Conservation (phyloP, 768 basidiomycete genomes). For the Hericium rajendrae region DNA sequence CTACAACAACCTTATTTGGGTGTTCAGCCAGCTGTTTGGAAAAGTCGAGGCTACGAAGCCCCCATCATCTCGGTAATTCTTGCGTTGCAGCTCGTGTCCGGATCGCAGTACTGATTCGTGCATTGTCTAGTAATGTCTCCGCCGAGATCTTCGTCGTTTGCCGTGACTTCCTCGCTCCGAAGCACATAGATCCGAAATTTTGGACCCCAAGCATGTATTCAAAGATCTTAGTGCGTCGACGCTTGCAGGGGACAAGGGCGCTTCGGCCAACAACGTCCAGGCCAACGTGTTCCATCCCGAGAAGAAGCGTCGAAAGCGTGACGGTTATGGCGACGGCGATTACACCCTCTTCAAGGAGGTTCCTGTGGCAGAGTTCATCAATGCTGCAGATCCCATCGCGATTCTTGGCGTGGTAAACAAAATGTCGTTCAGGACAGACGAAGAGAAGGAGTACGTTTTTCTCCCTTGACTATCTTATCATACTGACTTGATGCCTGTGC, state of each 20-base stretch:
- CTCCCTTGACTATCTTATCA: conserved; percentile 1
- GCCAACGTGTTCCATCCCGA: conserved; percentile 96
- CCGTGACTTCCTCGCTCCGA: conserved; percentile 88
- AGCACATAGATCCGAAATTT: conserved; percentile 96
- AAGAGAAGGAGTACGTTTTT: conserved; percentile 66
- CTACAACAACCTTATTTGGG: conserved; percentile 98
- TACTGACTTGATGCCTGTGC: background rate
- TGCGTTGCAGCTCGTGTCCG: background rate
- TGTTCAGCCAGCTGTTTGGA: conserved; percentile 91
- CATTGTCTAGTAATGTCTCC: conserved; percentile 74
- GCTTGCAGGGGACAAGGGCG: conserved; percentile 38
- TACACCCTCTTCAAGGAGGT: conserved; percentile 79
- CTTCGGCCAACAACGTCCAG: conserved; percentile 57
- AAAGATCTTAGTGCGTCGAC: conserved; percentile 64
- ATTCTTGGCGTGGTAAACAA: conserved; percentile 71
- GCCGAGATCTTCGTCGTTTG: conserved; percentile 99
- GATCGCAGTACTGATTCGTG: background rate
- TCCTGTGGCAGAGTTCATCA: conserved; percentile 63
- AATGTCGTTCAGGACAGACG: conserved; percentile 68
- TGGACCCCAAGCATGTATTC: conserved; percentile 96
- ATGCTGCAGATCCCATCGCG: conserved; percentile 60
- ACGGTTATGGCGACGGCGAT: conserved; percentile 93
- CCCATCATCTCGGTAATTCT: conserved; percentile 80
- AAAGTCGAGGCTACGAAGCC: conserved; percentile 99
- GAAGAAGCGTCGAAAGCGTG: conserved; percentile 87